Base-by-base conservation (phyloP, 257 asterid species). In the Catharanthus roseus region DNA sequence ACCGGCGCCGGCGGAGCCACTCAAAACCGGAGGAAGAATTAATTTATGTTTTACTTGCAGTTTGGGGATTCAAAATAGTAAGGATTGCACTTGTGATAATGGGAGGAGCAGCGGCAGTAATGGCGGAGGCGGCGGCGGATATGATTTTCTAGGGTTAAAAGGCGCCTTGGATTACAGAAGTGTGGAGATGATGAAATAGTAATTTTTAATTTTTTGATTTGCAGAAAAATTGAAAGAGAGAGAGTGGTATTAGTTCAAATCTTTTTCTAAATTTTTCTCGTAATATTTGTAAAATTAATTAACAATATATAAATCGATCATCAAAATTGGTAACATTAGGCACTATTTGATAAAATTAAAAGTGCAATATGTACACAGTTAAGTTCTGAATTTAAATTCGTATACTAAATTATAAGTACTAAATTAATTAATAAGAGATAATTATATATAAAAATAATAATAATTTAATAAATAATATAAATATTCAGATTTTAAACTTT, bases 71-170 rank as follows among this genome's bases (percentile, higher is more conserved):
- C 81, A 83, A 53, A 89, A 86, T 72, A 81, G 84, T 72, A 83
- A 88, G 63, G 95, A 88, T 6, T 88, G 97, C 84, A 74, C 73
- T 42, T 89, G 96, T 67, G 72, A 65, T 45, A 38, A 45, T 34
- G 67, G 67, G 16, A 63, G 64, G 45, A 67, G 44, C 38, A 77
- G 73, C 72, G 74, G 74, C 53, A 76, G 29, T 47, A 74, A 84
- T 56, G 91, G 83, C 8, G 42, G 42, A 3, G 8, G 5, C 42
- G 42, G 5, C 42, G 42, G 85, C 61, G 91, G 83, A 10, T 85
- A 81, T 77, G 89, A 87, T 28, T 88, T 86, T 72, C 84, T 87
- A 65, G 88, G 95, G 70, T 77, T 90, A 72, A 85, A 84, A 78
- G 42, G 42, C 3, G 68, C 66, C 51, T 77, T 91, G 90, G 96